Percentiles rank a stretch among this genome's conserved stretches.
Conservation (phyloP, 139 green algal species). For the Ettlia oleoabundans region DNA sequence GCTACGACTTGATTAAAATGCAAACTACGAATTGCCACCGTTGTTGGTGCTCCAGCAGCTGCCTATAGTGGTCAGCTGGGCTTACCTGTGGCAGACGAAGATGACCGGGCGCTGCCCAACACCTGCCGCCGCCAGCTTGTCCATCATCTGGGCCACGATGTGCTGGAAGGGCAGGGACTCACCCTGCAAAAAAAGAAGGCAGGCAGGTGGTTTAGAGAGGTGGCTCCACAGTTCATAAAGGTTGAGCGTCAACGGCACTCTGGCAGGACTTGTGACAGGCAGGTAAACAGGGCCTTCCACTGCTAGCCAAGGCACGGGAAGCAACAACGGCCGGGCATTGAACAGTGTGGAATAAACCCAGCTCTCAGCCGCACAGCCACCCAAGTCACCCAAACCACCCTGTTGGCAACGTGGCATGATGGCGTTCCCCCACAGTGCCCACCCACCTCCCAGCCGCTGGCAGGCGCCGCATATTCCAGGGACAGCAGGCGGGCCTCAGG, state of each 20-base stretch:
- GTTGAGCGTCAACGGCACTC: too few relatives aligned
- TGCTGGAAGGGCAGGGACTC: slow-evolving; percentile 76
- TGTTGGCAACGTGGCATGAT: too few relatives aligned
- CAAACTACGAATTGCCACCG: too few relatives aligned
- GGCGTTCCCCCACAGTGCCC: background rate
- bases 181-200: slow-evolving; percentile 67
- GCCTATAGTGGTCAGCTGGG: background rate
- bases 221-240: too few relatives aligned
- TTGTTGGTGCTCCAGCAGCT: too few relatives aligned
- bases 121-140: slow-evolving; percentile 76
- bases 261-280: too few relatives aligned
- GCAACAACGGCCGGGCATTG: background rate
- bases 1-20: too few relatives aligned
- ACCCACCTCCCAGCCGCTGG: slow-evolving; percentile 65
- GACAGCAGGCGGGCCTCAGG: slow-evolving; percentile 66
- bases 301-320: too few relatives aligned
- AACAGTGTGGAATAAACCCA: too few relatives aligned
- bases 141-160: slow-evolving; percentile 68
- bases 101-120: slow-evolving; percentile 81
- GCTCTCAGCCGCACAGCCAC: background rate
- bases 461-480: slow-evolving; percentile 76
- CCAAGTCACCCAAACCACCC: background rate
- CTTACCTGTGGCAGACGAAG: slow-evolving; percentile 78
- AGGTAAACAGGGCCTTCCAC: too few relatives aligned
- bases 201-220: too few relatives aligned